Evolutionary conservation across 2,329 filamentous ascomycete genomes (phyloP), one percentile per base, ranked within the genome.

Genomic region (Cladosporium sp.): DNA sequence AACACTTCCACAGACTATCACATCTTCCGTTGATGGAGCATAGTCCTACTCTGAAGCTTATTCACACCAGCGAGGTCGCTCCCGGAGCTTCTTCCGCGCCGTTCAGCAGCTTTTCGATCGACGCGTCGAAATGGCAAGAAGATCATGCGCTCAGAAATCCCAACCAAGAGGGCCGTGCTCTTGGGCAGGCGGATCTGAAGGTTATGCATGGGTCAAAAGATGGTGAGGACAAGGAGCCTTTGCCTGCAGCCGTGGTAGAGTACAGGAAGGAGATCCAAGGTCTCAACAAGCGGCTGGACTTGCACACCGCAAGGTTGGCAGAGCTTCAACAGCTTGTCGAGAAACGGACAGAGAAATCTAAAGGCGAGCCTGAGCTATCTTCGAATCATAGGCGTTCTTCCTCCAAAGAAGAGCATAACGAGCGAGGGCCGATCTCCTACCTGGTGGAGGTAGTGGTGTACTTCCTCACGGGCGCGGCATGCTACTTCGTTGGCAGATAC

Each of bases 1-100:
- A 74, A 55, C 72, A 76, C 67, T 72, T 76, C 68, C 72, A 70
- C 69, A 74, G 73, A 58, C 53, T 74, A 50, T 71, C 74, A 37
- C 65, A 65, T 8, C 72, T 76, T 16, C 44, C 68, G 6, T 71
- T 73, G 29, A 67, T 70, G 59, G 73, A 75, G 62, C 74, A 76
- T 63, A 72, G 69, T n/a, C 74, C 74, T 1, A 62, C 68, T 2
- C 69, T 76, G 18, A 72, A 74, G 40, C 67, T 76, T 44, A 75
- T 76, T 66, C 65, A 75, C 52, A 69, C 69, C 10, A 72, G 72
- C 67, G 74, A 74, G 63, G 67, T 76, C 57, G 66, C n/a, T 7
- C 52, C 14, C 28, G 52, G 52, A 55, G 28, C 16, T 33, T 21
- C 52, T 3, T 55, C 52, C 16, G 28, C 11, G 8, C n/a, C 7